These are phyloP conservation scores for Dictyostelium brefeldianum DNA, from an alignment of 78 protist genomes.

Conservation along the genomic window DNA sequence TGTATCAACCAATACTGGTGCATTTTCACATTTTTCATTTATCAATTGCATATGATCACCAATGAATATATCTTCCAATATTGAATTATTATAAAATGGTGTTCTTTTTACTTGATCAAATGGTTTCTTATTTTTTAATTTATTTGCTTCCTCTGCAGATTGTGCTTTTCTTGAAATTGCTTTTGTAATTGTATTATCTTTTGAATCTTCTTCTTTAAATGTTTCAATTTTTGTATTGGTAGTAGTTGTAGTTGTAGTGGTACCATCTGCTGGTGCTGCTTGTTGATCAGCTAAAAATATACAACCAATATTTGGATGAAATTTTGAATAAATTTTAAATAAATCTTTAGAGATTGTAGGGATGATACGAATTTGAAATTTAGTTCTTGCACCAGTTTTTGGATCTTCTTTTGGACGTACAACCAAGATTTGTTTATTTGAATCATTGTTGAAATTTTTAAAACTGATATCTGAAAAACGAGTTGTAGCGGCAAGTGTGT, in stretches of 20 bases:
- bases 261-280: neutral
- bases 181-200: neutral
- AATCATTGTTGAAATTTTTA: constrained; percentile 51
- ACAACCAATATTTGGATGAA: constrained; percentile 54
- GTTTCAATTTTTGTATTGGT: constrained; percentile 21
- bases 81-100: constrained; percentile 70
- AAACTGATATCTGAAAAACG: constrained; percentile 35
- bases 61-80: constrained; percentile 58
- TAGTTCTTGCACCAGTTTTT: constrained; percentile 60
- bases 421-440: constrained; percentile 67
- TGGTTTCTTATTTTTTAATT: neutral
- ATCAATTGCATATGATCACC: constrained; percentile 60
- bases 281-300: constrained; percentile 5
- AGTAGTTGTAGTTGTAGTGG: neutral
- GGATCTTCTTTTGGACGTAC: constrained; percentile 64
- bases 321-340: constrained; percentile 22
- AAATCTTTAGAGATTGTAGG: constrained; percentile 14
- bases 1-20: constrained; percentile 71
- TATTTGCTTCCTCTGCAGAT: neutral
- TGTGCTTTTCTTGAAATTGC: neutral
- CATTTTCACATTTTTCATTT: constrained; percentile 44
- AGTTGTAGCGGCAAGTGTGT: neutral
- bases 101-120: constrained; percentile 44
- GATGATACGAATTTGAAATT: constrained; percentile 50
- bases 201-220: constrained; percentile 43